Base-by-base conservation (phyloP, 1,284 basidiomycete genomes). In the Malassezia globosa region DNA sequence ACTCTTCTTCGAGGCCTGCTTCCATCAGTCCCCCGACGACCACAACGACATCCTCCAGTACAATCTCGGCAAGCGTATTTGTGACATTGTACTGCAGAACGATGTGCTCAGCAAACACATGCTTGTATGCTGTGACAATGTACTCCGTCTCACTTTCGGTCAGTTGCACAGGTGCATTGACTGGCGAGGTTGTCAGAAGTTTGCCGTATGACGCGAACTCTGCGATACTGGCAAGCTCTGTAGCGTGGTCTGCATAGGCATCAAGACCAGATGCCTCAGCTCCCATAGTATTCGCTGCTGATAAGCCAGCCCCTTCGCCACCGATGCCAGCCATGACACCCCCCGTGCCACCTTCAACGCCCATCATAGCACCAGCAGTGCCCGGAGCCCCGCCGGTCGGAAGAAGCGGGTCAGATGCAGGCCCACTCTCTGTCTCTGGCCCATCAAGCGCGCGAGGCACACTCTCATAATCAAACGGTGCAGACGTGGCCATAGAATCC, bases 111-210 rank as follows among this genome's bases (percentile, higher is more conserved):
- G 83, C 83, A 80, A 89, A 99, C 47, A 96, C 80, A 73, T 97
- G 94, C 76, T 96, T 97, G 74, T 95, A 86, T 58, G 85, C 88
- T 13, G 84, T 82, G 48, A 96, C 92, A 63, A 94, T 88, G 72
- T 97, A 99, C 75, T 97, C 94, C 6, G 90, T 97, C 75, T 96
- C 94, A 69, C 80, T 83, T 75, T 99, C 94, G 24, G 94, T 97
- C 52, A 97, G 82, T 45, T 26, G 27, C 27, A 33, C 34, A 62
- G 84, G 84, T 25, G 79, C 75, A 6, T 84, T 82, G 68, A 82
- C 87, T 41, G 78, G 61, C 53, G 82, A 86, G 76, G 87, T 94
- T 75, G 85, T 87, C 67, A 94, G 79, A 40, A 94, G 81, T 39
- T 82, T 74, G 4, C 92, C 94, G 73, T 95, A 97, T 16, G 77